phyloP scores from a whole-genome alignment of 352 stramenopile species.

The Globisporangium camurandrum region DNA sequence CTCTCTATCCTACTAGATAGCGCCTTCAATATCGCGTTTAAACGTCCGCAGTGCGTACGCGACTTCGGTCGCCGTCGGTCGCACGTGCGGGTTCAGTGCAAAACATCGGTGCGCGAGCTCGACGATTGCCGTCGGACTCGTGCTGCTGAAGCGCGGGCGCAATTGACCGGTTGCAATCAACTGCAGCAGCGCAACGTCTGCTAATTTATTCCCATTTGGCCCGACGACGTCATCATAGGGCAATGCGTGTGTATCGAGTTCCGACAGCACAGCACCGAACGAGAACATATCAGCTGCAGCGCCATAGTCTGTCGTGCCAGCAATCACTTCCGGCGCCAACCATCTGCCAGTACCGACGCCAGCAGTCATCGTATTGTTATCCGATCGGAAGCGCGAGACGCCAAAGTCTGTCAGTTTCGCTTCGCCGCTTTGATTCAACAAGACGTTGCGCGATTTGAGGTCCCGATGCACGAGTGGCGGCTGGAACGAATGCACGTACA shows the following conservation, averaged over 20 bases:
- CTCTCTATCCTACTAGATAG: too few species aligned
- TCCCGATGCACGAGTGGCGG: conserved; percentile 36
- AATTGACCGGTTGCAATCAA: background rate
- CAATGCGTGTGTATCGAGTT: conserved; percentile 28
- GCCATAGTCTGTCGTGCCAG: conserved; percentile 20
- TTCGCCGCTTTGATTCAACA: background rate
- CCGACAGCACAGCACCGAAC: conserved; percentile 33
- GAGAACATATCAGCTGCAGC: conserved; percentile 33
- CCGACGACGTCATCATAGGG: background rate
- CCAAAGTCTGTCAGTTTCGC: conserved; percentile 38
- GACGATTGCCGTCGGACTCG: background rate
- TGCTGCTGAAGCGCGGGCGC: background rate
- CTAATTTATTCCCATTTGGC: background rate
- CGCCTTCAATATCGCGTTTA: background rate
- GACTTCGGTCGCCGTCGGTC: background rate
- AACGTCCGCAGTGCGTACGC: background rate
- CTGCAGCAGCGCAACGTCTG: background rate
- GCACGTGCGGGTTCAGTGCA: background rate
- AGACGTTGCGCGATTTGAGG: background rate
- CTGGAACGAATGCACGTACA: conserved; percentile 61
- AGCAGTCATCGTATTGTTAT: conserved; percentile 41
- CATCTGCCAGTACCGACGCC: conserved; percentile 10
- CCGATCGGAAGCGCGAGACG: conserved; percentile 31
- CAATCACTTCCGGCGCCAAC: conserved; percentile 47
- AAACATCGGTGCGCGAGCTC: background rate